Base-by-base conservation (phyloP, 768 basidiomycete genomes). In the Paxillus involutus region DNA sequence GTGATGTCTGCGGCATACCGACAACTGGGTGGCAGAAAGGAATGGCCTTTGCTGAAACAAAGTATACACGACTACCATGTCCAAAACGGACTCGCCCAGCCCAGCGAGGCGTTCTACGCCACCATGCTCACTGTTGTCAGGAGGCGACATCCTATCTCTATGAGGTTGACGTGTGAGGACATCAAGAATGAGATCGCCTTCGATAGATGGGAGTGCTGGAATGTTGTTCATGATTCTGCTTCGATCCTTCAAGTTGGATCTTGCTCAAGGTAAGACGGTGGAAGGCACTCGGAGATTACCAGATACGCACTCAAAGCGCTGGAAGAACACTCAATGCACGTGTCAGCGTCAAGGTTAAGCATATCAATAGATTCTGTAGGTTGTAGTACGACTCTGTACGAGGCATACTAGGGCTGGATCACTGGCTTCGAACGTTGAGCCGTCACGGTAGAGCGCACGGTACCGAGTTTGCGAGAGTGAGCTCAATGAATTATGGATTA, bases 51-150 rank as follows among this genome's bases (percentile, higher is more conserved):
- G 73, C 14, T 61, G 63, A 61, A 80, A 87, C 21, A 81, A 64
- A 51, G 78, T 76, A 58, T 72, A 72, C 51, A 81, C 81, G 44
- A 84, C 76, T 3, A 72, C 75, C 58, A 85, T 71, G 35, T 80
- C 72, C 36, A 88, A 70, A 5, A 79, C 78, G 53, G 72, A 75
- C 47, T 70, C 63, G 8, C 88, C 88, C 11, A 89, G 73, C 43
- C 78, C 76, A 6, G 78, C 78, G 12, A 90, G 77, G 43, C 88
- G 81, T 21, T 81, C 78, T 19, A 75, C 76, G 59, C 84, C 82
- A 11, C 85, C 83, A 59, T 84, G 85, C 44, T 68, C 68, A 16
- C 66, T 59, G 40, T 79, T 75, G 5, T 77, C 71, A 29, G 77
- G 77, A 4, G 66, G 60, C 11, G 59, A 59, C 8, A 48, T 49